These are phyloP conservation scores for Salvia rosmarinus DNA, from an alignment of 257 asterid species.

Conservation along the genomic window DNA sequence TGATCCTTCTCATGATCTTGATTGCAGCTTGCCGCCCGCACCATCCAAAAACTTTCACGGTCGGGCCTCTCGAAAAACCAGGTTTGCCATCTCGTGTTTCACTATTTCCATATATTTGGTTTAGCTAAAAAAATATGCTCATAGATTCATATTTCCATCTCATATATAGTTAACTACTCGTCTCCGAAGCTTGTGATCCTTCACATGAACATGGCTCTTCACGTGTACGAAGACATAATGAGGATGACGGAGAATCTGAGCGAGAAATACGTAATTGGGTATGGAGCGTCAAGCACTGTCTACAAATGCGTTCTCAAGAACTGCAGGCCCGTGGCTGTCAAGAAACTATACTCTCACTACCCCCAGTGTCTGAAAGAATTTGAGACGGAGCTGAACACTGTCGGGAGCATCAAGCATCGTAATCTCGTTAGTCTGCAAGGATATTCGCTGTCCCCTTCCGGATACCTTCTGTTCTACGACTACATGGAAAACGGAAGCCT, in stretches of 20 bases:
- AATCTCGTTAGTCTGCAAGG: conserved; percentile 94
- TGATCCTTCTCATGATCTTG: conserved; percentile 78
- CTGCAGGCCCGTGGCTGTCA: conserved; percentile 89
- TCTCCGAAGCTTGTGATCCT: conserved; percentile 91
- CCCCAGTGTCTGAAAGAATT: conserved; percentile 83
- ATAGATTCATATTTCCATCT: neutral
- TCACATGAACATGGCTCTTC: conserved; percentile 98
- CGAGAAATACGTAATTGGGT: conserved; percentile 83
- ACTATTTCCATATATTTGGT: neutral
- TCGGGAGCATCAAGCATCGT: conserved; percentile 92
- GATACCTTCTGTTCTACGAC: conserved; percentile 86
- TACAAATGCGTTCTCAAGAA: conserved; percentile 90
- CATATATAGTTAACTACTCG: conserved; percentile 59
- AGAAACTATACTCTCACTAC: conserved; percentile 79
- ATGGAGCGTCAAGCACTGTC: conserved; percentile 93
- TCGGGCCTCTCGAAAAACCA: conserved; percentile 78
- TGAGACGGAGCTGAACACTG: conserved; percentile 87
- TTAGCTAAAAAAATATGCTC: neutral
- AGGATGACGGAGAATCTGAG: conserved; percentile 90
- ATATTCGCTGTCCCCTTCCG: conserved; percentile 78
- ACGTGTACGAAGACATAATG: conserved; percentile 93
- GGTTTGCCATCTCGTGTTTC: conserved; percentile 38
- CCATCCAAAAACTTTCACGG: conserved; percentile 57
- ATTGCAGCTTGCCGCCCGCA: conserved; percentile 82
- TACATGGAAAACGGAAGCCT: conserved; percentile 98